Percentiles rank a stretch among this genome's conserved stretches.
Conservation (phyloP, 768 basidiomycete species). For the Serendipita vermifera region DNA sequence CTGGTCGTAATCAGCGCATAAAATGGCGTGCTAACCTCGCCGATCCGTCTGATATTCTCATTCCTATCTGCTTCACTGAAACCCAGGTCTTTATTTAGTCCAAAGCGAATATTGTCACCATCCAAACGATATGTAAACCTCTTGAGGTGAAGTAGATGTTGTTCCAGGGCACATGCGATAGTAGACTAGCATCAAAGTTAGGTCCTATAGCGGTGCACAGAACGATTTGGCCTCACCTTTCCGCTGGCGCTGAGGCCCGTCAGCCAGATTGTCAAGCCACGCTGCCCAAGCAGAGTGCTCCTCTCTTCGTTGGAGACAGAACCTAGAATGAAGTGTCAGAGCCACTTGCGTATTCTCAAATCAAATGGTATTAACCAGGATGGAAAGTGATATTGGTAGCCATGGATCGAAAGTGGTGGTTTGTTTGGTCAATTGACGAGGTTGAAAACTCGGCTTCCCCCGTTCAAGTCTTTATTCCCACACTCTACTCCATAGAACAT, state of each 20-base stretch:
- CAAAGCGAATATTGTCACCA: slow-evolving; percentile 91
- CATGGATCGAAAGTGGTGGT: slow-evolving; percentile 18
- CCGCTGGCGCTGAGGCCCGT: slow-evolving; percentile 93
- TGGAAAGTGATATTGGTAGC: slow-evolving; percentile 50
- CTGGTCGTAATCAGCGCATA: neutral
- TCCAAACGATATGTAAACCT: slow-evolving; percentile 88
- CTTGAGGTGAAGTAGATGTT: slow-evolving; percentile 76
- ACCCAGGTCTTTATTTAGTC: slow-evolving; percentile 91
- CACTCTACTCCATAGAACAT: neutral
- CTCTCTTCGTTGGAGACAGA: slow-evolving; percentile 63
- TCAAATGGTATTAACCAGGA: slow-evolving; percentile 31
- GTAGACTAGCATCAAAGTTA: slow-evolving; percentile 52
- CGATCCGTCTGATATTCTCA: slow-evolving; percentile 93
- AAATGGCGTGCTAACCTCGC: slow-evolving; percentile 51
- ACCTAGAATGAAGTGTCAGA: slow-evolving; percentile 31
- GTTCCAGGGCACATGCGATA: slow-evolving; percentile 92
- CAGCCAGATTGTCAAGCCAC: slow-evolving; percentile 88
- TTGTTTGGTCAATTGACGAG: too few relatives aligned
- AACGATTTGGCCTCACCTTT: slow-evolving; percentile 41
- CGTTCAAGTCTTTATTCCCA: neutral
- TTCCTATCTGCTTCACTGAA: slow-evolving; percentile 86
- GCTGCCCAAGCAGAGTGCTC: slow-evolving; percentile 52
- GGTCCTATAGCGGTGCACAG: neutral
- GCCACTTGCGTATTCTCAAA: neutral
- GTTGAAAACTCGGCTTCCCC: too few relatives aligned